Evolutionary conservation across 345 rosid genomes (phyloP), one percentile per base, ranked within the genome.

Genomic region (Abelmoschus esculentus): DNA sequence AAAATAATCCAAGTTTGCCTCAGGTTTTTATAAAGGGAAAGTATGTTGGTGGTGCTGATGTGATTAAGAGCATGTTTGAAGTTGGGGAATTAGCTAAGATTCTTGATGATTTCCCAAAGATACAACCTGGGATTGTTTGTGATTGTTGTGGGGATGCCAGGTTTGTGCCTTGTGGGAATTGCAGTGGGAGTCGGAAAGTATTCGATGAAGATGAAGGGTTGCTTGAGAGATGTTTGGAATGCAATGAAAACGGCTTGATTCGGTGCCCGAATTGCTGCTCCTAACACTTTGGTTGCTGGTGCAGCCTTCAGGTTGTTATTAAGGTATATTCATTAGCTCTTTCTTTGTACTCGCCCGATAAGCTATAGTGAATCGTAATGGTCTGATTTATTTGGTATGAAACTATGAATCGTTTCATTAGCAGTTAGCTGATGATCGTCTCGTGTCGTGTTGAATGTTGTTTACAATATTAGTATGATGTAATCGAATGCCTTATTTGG

Each of bases 171-270:
- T 93, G 98, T 74, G 78, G 78, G 5, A 90, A 85, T 80, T 93
- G 98, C 50, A 85, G 86, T 73, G 98, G 98, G 66, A 93, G 98
- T 71, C 84, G 83, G 81, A 93, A 90, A 75, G 68, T 93, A 74
- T 93, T 84, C 59, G 98, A 93, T 71, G 96, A 89, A 42, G 96
- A 87, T 22, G 96, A 90, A 63, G 92, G 61, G n/a, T 71, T 78
- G 73, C 77, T 72, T 19, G 84, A 86, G 72, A 83, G 96, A 58
- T 93, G 98, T 73, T 77, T 79, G 10, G 89, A 81, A 22, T 93
- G 98, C 75, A 93, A 93, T 31, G 98, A 93, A 80, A 93, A 93
- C 49, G 98, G 98, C 6, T 83, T 93, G 86, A 79, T 83, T 67
- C 90, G 92, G 5, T 93, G 98, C 80, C 87, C 85, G 0, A 84